phyloP scores from a whole-genome alignment of 345 rosid genomes.

The Dimocarpus longan region DNA sequence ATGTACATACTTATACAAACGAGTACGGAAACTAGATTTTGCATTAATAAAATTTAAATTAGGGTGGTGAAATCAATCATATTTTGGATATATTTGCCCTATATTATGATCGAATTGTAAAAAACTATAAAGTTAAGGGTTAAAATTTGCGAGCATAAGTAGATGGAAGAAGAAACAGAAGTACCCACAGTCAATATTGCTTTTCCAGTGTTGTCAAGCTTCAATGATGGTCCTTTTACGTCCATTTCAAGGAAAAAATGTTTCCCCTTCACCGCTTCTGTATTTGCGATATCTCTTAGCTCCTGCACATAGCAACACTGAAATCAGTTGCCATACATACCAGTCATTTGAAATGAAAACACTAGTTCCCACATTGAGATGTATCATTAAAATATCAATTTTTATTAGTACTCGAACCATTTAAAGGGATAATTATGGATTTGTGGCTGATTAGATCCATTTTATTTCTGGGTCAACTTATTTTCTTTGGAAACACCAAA shows the following conservation, averaged over 20 bases:
- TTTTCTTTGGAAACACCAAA: background rate
- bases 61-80: background rate
- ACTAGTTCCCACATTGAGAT: background rate
- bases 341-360: constrained; percentile 12
- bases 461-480: background rate
- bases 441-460: background rate
- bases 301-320: constrained; percentile 47
- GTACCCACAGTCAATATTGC: constrained; percentile 77
- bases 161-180: background rate
- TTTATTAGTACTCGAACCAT: background rate
- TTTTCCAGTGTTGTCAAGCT: constrained; percentile 94
- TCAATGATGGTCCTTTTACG: constrained; percentile 80
- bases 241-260: constrained; percentile 85
- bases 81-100: background rate
- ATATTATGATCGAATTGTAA: background rate
- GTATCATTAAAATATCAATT: constrained; percentile 2
- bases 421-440: background rate
- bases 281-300: constrained; percentile 75
- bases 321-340: constrained; percentile 8
- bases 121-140: background rate
- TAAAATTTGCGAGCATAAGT: background rate
- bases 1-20: background rate
- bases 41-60: background rate
- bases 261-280: constrained; percentile 64
- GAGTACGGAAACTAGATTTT: background rate